Conservation (phyloP, 176 grass and related monocot genomes). For the Triticum urartu region DNA sequence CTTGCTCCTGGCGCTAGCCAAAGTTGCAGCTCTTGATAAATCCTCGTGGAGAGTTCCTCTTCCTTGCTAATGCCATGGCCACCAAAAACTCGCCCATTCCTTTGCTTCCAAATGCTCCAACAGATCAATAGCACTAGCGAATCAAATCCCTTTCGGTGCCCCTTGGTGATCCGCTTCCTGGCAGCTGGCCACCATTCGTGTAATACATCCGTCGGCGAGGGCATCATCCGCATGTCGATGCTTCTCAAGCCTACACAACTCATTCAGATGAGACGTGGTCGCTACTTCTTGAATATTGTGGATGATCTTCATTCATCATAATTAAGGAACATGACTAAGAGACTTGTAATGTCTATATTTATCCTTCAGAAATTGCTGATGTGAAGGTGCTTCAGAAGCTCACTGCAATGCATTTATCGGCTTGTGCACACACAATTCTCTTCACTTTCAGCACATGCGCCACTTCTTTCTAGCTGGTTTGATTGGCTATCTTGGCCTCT, state of each 20-base stretch:
- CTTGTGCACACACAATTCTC: not conserved
- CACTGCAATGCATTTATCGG: not conserved
- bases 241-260: not conserved
- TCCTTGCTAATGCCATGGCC: no score
- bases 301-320: not conserved
- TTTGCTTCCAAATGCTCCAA: no score
- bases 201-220: no score
- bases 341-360: not conserved
- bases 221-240: not conserved
- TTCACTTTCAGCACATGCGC: not conserved
- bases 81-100: no score
- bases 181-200: no score
- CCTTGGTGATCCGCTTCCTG: no score
- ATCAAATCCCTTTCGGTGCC: no score
- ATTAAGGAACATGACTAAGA: not conserved
- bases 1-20: no score
- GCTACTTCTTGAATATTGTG: no score
- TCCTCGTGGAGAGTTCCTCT: no score
- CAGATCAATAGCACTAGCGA: no score
- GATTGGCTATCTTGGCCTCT: not conserved
- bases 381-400: not conserved
- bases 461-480: not conserved
- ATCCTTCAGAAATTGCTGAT: not conserved
- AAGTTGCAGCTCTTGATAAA: no score
- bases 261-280: not conserved